phyloP scores from a whole-genome alignment of 164 flowering plant species.

The Chimonanthus salicifolius region DNA sequence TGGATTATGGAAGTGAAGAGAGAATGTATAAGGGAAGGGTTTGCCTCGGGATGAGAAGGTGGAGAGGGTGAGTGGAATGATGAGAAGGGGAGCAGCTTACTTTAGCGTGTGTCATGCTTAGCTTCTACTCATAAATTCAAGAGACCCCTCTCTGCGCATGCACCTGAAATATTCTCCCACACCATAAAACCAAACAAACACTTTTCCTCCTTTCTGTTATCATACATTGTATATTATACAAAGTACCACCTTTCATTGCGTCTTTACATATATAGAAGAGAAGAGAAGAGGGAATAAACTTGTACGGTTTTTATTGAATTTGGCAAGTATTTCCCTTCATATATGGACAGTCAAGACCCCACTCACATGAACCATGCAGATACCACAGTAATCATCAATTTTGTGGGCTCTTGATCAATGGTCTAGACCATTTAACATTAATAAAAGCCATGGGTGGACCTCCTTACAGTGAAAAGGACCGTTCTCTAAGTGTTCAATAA shows the following conservation, averaged over 20 bases:
- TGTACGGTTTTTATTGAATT: not conserved
- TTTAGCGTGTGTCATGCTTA: constrained; percentile 73
- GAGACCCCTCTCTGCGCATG: constrained; percentile 33
- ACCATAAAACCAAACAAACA: constrained; percentile 30
- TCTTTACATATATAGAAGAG: not conserved
- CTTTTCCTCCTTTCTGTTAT: constrained; percentile 20
- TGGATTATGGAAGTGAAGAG: constrained; percentile 2
- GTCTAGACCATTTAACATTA: not conserved
- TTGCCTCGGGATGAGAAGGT: constrained; percentile 62
- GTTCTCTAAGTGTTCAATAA: too few relatives aligned
- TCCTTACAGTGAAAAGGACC: too few relatives aligned
- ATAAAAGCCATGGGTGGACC: too few relatives aligned
- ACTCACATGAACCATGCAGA: not conserved
- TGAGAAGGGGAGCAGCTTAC: constrained; percentile 45
- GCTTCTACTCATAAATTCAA: constrained; percentile 58
- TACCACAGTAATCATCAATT: not conserved
- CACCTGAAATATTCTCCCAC: constrained; percentile 42
- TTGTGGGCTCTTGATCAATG: not conserved
- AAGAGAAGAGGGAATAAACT: not conserved
- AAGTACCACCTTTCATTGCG: not conserved
- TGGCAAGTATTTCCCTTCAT: not conserved
- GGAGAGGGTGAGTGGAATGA: constrained; percentile 82
- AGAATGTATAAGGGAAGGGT: constrained; percentile 29
- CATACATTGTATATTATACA: not conserved
- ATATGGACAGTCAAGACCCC: not conserved